Conservation (phyloP, 2,329 filamentous ascomycete species). For the Blastomyces gilchristii region DNA sequence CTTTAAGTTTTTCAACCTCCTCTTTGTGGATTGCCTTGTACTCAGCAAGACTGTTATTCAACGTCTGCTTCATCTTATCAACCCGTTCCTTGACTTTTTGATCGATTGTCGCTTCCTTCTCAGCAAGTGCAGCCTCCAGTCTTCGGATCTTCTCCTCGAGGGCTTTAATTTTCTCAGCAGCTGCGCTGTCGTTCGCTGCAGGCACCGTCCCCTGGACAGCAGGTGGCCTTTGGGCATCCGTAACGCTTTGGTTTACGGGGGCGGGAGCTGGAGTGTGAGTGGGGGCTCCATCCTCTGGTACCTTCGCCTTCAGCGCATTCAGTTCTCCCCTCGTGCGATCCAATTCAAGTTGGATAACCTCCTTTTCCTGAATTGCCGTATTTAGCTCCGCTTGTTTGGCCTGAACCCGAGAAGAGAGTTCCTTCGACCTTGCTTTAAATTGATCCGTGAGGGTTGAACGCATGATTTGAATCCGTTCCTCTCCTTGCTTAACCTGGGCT, state of each 20-base stretch:
- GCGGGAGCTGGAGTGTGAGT: slow-evolving; percentile 20
- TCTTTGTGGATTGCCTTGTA: slow-evolving; percentile 41
- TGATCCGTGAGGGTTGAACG: slow-evolving; percentile 38
- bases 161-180: slow-evolving; percentile 50
- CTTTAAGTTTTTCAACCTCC: slow-evolving; percentile 40
- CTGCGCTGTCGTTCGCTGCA: slow-evolving; percentile 17
- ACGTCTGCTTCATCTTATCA: slow-evolving; percentile 54
- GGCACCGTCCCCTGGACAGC: slow-evolving; percentile 19
- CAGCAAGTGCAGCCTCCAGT: slow-evolving; percentile 43
- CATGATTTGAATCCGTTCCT: slow-evolving; percentile 43
- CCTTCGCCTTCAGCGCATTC: slow-evolving; percentile 39
- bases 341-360: slow-evolving; percentile 58
- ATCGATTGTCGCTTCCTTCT: slow-evolving; percentile 43
- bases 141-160: slow-evolving; percentile 51
- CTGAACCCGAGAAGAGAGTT: slow-evolving; percentile 55
- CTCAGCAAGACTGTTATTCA: slow-evolving; percentile 59
- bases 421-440: slow-evolving; percentile 47
- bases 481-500: slow-evolving; percentile 37
- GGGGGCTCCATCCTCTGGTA: slow-evolving; percentile 35
- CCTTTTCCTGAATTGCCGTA: slow-evolving; percentile 50
- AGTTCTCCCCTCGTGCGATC: slow-evolving; percentile 52
- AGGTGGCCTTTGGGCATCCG: slow-evolving; percentile 29
- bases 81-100: slow-evolving; percentile 38
- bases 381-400: slow-evolving; percentile 43
- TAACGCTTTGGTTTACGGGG: slow-evolving; percentile 46